Base-by-base conservation (phyloP, 2,329 filamentous ascomycete genomes). In the Aspergillus fructus region DNA sequence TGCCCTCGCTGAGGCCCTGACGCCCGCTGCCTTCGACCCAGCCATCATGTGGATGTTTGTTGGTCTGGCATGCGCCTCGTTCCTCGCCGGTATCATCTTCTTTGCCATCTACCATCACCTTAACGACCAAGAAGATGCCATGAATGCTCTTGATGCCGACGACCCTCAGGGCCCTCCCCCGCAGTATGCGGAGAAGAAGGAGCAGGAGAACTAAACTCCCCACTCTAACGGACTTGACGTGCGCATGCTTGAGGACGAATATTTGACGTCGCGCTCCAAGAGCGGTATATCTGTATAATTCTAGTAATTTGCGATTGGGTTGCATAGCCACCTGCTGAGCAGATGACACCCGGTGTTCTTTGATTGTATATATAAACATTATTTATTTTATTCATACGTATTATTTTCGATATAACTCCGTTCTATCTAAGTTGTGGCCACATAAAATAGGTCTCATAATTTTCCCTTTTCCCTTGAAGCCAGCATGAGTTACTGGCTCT, bases 21-120 rank as follows among this genome's bases (percentile, higher is more conserved):
- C 84, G 2, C 84, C 86, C 0, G 74, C 80, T 5, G 82, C 85
- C 6, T 81, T 81, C 56, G 85, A 91, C 68, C 88, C 88, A 21
- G 79, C 85, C 62, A 81, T 89, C 64, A 67, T 87, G 56, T 89
- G 85, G 85, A 82, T 90, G 79, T 89, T 88, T 65, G 77, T 78
- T 23, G 83, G 83, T 19, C 72, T 88, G n/a, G 80, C 79, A 5
- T 65, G 74, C 53, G 77, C 78, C 15, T 80, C 82, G 1, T 78
- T 79, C 53, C 27, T 76, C 2, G 76, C 79, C 3, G 83, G 83
- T 21, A 73, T 77, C 30, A 60, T 82, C 55, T 88, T 89, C 72
- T 86, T 78, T 71, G 27, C 75, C 33, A 63, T 76, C 47, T 85
- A 82, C 73, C 74, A 69, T 59, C 72, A 77, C 62, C 75, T 81